Percentiles rank a stretch among this genome's conserved stretches.
These are phyloP conservation scores for Populus hybrid DNA, from an alignment of 441 rosid genomes.

Conservation along the genomic window DNA sequence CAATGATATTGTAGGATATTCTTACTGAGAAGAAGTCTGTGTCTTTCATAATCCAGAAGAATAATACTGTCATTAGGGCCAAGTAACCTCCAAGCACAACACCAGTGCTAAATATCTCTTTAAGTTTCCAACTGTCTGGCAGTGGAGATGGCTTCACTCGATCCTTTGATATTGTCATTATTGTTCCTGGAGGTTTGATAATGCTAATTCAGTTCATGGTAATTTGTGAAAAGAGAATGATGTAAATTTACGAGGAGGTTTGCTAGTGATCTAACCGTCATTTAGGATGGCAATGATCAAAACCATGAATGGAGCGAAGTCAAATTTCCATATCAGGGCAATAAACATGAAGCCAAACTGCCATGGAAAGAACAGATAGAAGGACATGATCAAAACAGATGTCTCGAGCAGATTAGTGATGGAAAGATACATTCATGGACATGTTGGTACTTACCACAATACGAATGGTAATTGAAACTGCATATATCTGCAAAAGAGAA, in stretches of 20 bases:
- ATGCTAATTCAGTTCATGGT: background rate
- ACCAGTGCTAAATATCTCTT: slow-evolving; percentile 75
- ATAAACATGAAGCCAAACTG: slow-evolving; percentile 94
- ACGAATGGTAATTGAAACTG: slow-evolving; percentile 89
- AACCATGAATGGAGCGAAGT: slow-evolving; percentile 87
- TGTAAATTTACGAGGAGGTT: background rate
- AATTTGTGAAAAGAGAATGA: background rate
- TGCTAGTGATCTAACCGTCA: slow-evolving; percentile 54
- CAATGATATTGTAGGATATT: background rate
- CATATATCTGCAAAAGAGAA: slow-evolving; percentile 62
- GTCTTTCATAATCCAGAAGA: slow-evolving; percentile 74
- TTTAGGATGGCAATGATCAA: slow-evolving; percentile 80
- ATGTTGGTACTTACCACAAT: slow-evolving; percentile 57
- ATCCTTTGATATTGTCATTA: slow-evolving; percentile 92
- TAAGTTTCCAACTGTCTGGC: slow-evolving; percentile 92
- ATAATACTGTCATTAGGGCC: slow-evolving; percentile 78
- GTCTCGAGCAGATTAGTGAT: background rate
- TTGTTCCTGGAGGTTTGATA: slow-evolving; percentile 50
- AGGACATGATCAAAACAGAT: background rate
- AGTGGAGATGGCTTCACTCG: slow-evolving; percentile 82
- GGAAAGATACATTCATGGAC: background rate
- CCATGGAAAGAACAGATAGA: slow-evolving; percentile 15
- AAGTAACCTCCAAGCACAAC: slow-evolving; percentile 78
- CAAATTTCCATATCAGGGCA: slow-evolving; percentile 84
- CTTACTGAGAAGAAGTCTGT: slow-evolving; percentile 74